phyloP scores from a whole-genome alignment of 2,329 filamentous ascomycete species.

The Erysiphe pulchra region DNA sequence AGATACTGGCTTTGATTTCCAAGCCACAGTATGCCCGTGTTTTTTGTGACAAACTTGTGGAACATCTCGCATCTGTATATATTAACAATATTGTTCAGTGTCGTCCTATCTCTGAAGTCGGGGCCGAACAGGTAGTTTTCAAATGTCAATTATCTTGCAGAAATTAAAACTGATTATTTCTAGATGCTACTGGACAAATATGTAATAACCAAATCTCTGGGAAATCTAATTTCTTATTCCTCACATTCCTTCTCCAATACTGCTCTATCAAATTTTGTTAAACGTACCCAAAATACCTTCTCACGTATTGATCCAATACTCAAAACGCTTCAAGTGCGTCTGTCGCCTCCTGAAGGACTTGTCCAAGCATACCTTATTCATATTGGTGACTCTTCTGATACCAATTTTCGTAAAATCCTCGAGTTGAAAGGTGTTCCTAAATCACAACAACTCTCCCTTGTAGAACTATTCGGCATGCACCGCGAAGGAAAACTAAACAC shows the following conservation, averaged over 20 bases:
- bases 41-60: conserved; percentile 89
- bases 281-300: conserved; percentile 66
- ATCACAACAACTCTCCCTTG: conserved; percentile 52
- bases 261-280: conserved; percentile 38
- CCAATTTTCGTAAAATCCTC: conserved; percentile 87
- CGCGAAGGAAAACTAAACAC: conserved; percentile 47
- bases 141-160: not conserved
- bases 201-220: conserved; percentile 56
- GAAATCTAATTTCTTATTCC: conserved; percentile 38
- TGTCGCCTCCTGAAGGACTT: conserved; percentile 73
- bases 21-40: conserved; percentile 88
- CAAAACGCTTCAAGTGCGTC: conserved; percentile 86
- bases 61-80: conserved; percentile 56
- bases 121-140: conserved; percentile 52
- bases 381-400: conserved; percentile 76
- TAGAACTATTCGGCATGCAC: conserved; percentile 64
- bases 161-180: conserved; percentile 7
- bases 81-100: conserved; percentile 69
- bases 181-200: conserved; percentile 94
- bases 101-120: conserved; percentile 74
- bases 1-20: conserved; percentile 51
- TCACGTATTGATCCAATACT: conserved; percentile 73
- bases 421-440: conserved; percentile 85
- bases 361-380: conserved; percentile 96
- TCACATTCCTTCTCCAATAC: conserved; percentile 6